These are phyloP conservation scores for Wickerhamomyces mucosus DNA, from an alignment of 805 yeast genomes.

Conservation along the genomic window DNA sequence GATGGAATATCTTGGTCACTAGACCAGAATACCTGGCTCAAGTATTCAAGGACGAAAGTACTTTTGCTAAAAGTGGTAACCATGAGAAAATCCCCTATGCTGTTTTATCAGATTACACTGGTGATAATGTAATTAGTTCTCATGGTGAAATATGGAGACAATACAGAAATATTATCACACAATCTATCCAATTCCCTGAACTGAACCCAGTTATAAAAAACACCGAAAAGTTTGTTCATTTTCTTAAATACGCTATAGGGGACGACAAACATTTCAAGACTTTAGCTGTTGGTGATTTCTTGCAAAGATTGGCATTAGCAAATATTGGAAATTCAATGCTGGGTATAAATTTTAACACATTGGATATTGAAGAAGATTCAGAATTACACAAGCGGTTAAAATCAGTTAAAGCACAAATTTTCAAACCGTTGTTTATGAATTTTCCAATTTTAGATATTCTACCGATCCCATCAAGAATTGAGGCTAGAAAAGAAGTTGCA, in stretches of 20 bases:
- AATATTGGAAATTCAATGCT: constrained; percentile 41
- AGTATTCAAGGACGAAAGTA: constrained; percentile 37
- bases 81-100: constrained; percentile 48
- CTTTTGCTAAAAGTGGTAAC: constrained; percentile 51
- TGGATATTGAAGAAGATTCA: constrained; percentile 20
- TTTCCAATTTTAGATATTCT: constrained; percentile 45
- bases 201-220: constrained; percentile 29
- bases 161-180: constrained; percentile 35
- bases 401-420: constrained; percentile 40
- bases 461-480: constrained; percentile 37
- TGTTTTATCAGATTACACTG: constrained; percentile 44
- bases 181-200: constrained; percentile 42
- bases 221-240: constrained; percentile 23
- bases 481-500: constrained; percentile 33
- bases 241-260: constrained; percentile 16
- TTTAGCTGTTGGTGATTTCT: constrained; percentile 25
- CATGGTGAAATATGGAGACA: constrained; percentile 43
- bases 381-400: constrained; percentile 32
- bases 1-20: constrained; percentile 50
- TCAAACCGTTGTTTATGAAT: constrained; percentile 42
- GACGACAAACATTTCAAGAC: constrained; percentile 5
- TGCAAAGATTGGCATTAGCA: constrained; percentile 39
- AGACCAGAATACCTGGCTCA: constrained; percentile 37
- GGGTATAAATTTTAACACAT: constrained; percentile 37
- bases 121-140: constrained; percentile 52